Percentiles rank a stretch among this genome's conserved stretches.
Evolutionary conservation across 1,284 basidiomycete species (phyloP).

Genomic region (Moesziomyces aphidis): DNA sequence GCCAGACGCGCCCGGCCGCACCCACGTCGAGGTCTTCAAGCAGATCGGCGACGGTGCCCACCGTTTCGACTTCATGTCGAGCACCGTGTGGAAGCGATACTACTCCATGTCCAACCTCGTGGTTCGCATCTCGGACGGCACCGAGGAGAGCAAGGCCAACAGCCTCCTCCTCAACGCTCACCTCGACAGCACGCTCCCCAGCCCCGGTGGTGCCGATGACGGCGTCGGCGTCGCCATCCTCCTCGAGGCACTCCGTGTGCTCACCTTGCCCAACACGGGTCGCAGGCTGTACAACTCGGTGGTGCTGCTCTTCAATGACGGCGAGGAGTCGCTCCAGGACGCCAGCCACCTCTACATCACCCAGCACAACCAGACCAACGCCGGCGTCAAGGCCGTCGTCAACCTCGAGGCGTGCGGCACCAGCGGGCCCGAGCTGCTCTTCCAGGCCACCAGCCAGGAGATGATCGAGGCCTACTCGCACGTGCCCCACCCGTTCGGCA

Average conservation of each 20-base stretch:
- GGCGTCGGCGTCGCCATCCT: conserved; percentile 88
- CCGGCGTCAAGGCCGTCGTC: conserved; percentile 84
- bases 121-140: conserved; percentile 86
- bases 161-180: conserved; percentile 87
- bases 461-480: conserved; percentile 92
- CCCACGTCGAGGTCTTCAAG: conserved; percentile 65
- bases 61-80: conserved; percentile 63
- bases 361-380: conserved; percentile 59
- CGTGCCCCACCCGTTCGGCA: conserved; percentile 90
- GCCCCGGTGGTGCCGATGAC: conserved; percentile 72
- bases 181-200: conserved; percentile 78
- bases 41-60: conserved; percentile 66
- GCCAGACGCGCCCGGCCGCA: conserved; percentile 27
- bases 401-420: conserved; percentile 95
- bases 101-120: conserved; percentile 87
- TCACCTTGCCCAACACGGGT: conserved; percentile 79
- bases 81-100: conserved; percentile 91
- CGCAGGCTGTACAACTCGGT: conserved; percentile 83
- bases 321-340: conserved; percentile 87
- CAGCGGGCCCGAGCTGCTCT: conserved; percentile 87
- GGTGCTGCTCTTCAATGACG: conserved; percentile 94
- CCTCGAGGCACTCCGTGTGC: conserved; percentile 76
- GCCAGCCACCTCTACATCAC: conserved; percentile 78
- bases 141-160: conserved; percentile 69
- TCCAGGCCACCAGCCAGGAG: conserved; percentile 93